Conservation (phyloP, 306 rosid genomes). For the Rosa persica region DNA sequence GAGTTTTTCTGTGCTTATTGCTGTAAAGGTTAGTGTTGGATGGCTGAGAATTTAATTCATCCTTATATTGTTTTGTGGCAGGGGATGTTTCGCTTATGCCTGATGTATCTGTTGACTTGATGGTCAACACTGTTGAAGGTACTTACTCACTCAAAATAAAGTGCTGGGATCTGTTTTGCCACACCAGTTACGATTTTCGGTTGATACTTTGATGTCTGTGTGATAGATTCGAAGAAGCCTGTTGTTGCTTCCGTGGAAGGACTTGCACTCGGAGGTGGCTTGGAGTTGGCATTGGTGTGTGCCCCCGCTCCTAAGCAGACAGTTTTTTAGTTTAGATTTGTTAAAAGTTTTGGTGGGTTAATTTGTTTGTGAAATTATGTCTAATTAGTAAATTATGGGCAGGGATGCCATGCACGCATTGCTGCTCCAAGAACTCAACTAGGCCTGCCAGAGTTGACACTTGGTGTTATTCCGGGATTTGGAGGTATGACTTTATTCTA, state of each 20-base stretch:
- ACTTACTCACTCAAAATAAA: conserved; percentile 26
- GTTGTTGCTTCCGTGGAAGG: conserved; percentile 91
- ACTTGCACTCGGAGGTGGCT: conserved; percentile 98
- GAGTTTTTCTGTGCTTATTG: not conserved
- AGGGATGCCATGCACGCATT: conserved; percentile 96
- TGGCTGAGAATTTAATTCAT: conserved; percentile 2
- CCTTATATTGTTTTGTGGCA: conserved; percentile 32
- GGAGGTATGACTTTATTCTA: conserved; percentile 64
- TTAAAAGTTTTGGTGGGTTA: conserved; percentile 1
- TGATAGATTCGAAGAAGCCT: conserved; percentile 83
- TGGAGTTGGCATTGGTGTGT: conserved; percentile 93
- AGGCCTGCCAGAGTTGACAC: conserved; percentile 91
- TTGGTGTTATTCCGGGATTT: conserved; percentile 92
- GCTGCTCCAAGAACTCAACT: conserved; percentile 82
- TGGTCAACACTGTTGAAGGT: conserved; percentile 87
- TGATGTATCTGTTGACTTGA: conserved; percentile 80
- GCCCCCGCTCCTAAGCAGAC: conserved; percentile 15
- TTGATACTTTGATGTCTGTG: not conserved
- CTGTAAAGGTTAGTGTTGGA: not conserved
- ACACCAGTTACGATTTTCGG: not conserved
- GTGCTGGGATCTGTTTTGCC: not conserved
- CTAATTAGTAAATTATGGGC: conserved; percentile 20
- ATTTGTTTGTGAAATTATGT: conserved; percentile 4
- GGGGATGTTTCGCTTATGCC: conserved; percentile 75
- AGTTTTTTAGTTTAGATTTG: not conserved